phyloP scores from a whole-genome alignment of 2,329 filamentous ascomycete species.

The Aspergillus sojae region DNA sequence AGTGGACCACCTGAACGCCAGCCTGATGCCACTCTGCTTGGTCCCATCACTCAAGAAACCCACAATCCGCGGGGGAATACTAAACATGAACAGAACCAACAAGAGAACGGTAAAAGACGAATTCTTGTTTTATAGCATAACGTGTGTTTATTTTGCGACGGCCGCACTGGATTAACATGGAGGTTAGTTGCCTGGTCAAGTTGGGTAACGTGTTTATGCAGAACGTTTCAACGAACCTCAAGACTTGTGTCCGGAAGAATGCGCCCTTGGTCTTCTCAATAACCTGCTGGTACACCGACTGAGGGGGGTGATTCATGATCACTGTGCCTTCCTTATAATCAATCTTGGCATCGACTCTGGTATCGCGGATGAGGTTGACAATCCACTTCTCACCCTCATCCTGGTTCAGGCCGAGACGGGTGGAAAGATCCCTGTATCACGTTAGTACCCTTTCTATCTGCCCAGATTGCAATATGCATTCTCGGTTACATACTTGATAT shows the following conservation, averaged over 20 bases:
- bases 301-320: constrained; percentile 98
- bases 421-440: constrained; percentile 74
- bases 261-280: constrained; percentile 99
- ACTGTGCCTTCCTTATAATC: constrained; percentile 99
- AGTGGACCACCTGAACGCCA: constrained; percentile 45
- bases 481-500: constrained; percentile 71
- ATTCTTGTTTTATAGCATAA: constrained; percentile 22
- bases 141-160: constrained; percentile 50
- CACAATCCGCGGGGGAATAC: constrained; percentile 29
- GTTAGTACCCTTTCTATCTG: constrained; percentile 21
- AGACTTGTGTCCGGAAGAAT: constrained; percentile 96
- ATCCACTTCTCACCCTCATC: constrained; percentile 99
- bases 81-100: constrained; percentile 37
- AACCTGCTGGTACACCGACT: constrained; percentile 98
- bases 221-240: constrained; percentile 54
- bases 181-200: constrained; percentile 5
- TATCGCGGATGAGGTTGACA: constrained; percentile 98
- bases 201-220: neutral
- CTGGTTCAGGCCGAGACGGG: constrained; percentile 84
- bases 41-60: constrained; percentile 36
- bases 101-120: constrained; percentile 35
- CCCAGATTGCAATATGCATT: neutral
- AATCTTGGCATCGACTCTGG: constrained; percentile 96
- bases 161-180: constrained; percentile 40
- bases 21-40: constrained; percentile 45